These are phyloP conservation scores for Globisporangium splendens DNA, from an alignment of 352 stramenopile species.

Conservation along the genomic window DNA sequence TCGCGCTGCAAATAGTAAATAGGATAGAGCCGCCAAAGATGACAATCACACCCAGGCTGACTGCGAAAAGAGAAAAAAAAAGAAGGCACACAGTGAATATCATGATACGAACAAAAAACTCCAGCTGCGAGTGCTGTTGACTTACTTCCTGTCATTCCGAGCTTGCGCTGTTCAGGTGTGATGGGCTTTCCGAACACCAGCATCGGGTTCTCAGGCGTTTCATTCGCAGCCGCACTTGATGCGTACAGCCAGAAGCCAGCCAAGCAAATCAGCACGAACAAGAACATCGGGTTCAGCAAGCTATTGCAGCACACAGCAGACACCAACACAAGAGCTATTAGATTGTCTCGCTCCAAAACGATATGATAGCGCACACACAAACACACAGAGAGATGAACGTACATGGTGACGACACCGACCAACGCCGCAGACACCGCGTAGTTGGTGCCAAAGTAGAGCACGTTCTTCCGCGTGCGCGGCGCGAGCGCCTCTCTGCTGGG, in stretches of 20 bases:
- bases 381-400: conserved; percentile 13
- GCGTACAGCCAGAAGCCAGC: conserved; percentile 80
- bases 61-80: conserved; percentile 22
- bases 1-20: conserved; percentile 84
- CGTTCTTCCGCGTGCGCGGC: conserved; percentile 70
- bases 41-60: conserved; percentile 71
- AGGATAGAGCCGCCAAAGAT: conserved; percentile 84
- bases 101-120: neutral
- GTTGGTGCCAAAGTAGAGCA: conserved; percentile 83
- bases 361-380: neutral
- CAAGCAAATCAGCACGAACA: conserved; percentile 85
- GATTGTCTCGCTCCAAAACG: too few species aligned
- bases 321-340: neutral
- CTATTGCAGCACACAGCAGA: conserved; percentile 22
- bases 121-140: neutral
- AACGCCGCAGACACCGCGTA: conserved; percentile 75
- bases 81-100: conserved; percentile 1
- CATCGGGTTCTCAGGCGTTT: conserved; percentile 70
- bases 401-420: conserved; percentile 84
- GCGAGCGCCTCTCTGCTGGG: conserved; percentile 59
- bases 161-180: conserved; percentile 71
- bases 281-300: conserved; percentile 82
- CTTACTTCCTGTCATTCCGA: conserved; percentile 76
- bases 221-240: conserved; percentile 58
- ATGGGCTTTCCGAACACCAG: conserved; percentile 69